Conservation (phyloP, 345 rosid species). For the Mangifera indica region DNA sequence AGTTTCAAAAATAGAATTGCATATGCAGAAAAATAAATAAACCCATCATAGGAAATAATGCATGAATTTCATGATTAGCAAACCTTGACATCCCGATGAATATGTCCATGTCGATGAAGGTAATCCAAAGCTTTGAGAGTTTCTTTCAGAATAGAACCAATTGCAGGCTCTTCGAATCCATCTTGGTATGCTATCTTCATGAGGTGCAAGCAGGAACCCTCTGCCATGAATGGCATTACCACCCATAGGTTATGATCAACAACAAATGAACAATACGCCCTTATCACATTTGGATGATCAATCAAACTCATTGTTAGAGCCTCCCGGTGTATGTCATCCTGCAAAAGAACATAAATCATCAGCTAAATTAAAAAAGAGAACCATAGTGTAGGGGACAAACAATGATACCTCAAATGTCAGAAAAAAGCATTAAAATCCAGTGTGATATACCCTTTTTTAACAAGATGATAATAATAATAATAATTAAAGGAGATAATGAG, state of each 20-base stretch:
- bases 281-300: constrained; percentile 91
- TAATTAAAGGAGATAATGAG: too few relatives aligned
- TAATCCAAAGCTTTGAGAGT: constrained; percentile 95
- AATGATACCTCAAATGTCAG: background rate
- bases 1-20: background rate
- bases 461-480: too few relatives aligned
- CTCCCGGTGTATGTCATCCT: constrained; percentile 95
- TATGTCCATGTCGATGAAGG: constrained; percentile 95
- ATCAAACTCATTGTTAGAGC: constrained; percentile 97
- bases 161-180: constrained; percentile 97
- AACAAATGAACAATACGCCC: constrained; percentile 87
- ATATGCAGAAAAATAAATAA: background rate
- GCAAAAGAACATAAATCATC: constrained; percentile 18
- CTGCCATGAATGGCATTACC: constrained; percentile 98
- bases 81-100: constrained; percentile 99
- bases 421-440: too few relatives aligned
- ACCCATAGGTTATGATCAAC: constrained; percentile 90
- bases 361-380: constrained; percentile 8
- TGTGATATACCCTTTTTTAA: too few relatives aligned
- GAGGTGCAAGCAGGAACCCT: constrained; percentile 96
- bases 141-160: constrained; percentile 83
- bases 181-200: constrained; percentile 89
- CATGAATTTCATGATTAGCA: constrained; percentile 1
- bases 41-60: background rate
- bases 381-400: background rate